Evolutionary conservation across 2,329 filamentous ascomycete species (phyloP).

Genomic region (Talaromyces amestolkiae): DNA sequence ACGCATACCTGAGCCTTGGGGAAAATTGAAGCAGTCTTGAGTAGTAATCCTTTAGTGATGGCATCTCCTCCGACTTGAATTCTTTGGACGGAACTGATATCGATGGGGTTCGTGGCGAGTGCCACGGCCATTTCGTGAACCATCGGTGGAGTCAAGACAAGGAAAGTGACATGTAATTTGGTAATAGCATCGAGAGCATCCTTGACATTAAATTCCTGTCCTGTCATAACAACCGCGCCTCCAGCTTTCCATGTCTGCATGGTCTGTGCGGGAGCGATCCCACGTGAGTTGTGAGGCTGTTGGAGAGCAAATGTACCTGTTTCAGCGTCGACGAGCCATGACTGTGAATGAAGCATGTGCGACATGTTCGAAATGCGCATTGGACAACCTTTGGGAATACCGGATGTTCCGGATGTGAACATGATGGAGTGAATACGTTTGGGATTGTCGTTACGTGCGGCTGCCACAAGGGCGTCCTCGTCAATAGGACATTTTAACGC

Average conservation of each 20-base stretch:
- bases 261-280: background rate
- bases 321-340: background rate
- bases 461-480: background rate
- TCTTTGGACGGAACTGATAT: background rate
- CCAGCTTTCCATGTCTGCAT: constrained; percentile 5
- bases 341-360: background rate
- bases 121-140: background rate
- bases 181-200: background rate
- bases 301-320: background rate
- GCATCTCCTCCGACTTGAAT: constrained; percentile 2
- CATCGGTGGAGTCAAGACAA: constrained; percentile 1
- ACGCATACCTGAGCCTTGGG: background rate
- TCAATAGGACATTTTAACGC: background rate
- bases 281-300: background rate
- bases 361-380: background rate
- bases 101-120: background rate
- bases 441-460: background rate
- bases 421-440: constrained; percentile 3
- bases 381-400: background rate
- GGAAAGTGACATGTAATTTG: background rate
- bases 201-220: background rate
- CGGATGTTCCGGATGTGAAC: constrained; percentile 1
- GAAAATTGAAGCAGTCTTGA: background rate
- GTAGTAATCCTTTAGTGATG: background rate
- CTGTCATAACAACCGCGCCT: constrained; percentile 3